Percentiles rank a stretch among this genome's conserved stretches.
phyloP scores from a whole-genome alignment of 306 rosid genomes.

The Vigna hirtella region DNA sequence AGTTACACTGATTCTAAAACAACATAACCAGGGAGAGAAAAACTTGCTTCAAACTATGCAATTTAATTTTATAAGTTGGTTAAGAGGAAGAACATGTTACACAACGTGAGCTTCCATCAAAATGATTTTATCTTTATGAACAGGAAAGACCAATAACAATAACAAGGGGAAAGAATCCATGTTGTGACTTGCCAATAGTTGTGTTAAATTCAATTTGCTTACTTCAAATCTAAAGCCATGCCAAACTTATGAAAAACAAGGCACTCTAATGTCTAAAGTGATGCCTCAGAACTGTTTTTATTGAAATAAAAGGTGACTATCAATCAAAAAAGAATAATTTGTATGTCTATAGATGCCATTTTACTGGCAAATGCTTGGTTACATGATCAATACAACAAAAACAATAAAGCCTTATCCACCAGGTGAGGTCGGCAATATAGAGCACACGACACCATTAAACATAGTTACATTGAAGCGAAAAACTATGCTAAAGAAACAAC shows the following conservation, averaged over 20 bases:
- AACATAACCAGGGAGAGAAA: constrained; percentile 1
- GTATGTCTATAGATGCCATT: constrained; percentile 25
- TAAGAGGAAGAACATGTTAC: constrained; percentile 13
- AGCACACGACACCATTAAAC: no score
- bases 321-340: constrained; percentile 19
- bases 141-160: not conserved
- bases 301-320: constrained; percentile 34
- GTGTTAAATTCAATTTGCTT: constrained; percentile 15
- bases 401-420: no score
- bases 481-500: constrained; percentile 28
- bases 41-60: constrained; percentile 10
- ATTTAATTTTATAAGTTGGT: constrained; percentile 1
- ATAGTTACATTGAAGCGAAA: not conserved
- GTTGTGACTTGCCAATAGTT: constrained; percentile 7
- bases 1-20: constrained; percentile 30
- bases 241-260: constrained; percentile 10
- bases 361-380: not conserved
- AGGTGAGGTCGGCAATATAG: not conserved
- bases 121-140: not conserved
- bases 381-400: constrained; percentile 1
- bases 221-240: constrained; percentile 19
- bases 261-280: not conserved
- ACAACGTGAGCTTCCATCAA: constrained; percentile 12
- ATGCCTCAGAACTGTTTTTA: constrained; percentile 7
- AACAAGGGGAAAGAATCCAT: no score